Evolutionary conservation across 2,329 filamentous ascomycete species (phyloP).

Genomic region (Phyllosticta paracitricarpa): DNA sequence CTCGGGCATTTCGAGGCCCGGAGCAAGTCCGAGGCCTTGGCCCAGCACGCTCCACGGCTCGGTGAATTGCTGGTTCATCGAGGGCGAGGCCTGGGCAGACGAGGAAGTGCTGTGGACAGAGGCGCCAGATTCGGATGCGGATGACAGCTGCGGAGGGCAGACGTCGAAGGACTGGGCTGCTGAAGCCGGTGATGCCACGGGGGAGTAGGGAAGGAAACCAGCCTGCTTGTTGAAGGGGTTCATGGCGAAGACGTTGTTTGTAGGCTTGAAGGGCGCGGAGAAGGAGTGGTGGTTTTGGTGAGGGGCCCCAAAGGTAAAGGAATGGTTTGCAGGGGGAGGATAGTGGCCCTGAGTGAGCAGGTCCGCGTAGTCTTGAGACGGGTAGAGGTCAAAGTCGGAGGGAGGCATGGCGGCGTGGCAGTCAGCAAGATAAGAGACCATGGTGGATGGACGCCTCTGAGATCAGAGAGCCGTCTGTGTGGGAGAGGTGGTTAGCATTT

Average conservation of each 20-base stretch:
- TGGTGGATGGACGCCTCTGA: conserved; percentile 11
- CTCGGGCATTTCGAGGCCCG: conserved; percentile 51
- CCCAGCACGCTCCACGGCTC: conserved; percentile 48
- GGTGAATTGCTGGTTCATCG: conserved; percentile 52
- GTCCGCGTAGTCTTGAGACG: conserved; percentile 20
- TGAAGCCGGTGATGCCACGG: conserved; percentile 35
- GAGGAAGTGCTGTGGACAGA: conserved; percentile 34
- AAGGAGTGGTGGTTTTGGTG: conserved; percentile 26
- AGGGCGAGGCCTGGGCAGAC: conserved; percentile 41
- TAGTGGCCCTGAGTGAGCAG: conserved; percentile 23
- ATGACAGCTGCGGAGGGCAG: conserved; percentile 36
- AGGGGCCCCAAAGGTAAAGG: conserved; percentile 24
- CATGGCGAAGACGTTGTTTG: conserved; percentile 17
- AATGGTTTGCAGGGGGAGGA: conserved; percentile 20
- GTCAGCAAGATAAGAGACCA: conserved; percentile 25
- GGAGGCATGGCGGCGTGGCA: conserved; percentile 23
- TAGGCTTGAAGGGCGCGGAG: conserved; percentile 20
- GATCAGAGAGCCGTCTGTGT: neutral
- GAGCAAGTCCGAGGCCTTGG: conserved; percentile 50
- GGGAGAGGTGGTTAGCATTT: conserved; percentile 7
- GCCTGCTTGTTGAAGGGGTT: conserved; percentile 18
- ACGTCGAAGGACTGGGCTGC: conserved; percentile 37
- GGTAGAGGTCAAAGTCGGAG: conserved; percentile 30
- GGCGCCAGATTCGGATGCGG: conserved; percentile 42
- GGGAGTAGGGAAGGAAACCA: conserved; percentile 26